Base-by-base conservation (phyloP, 139 green algal species). In the Picochlorum sp. region DNA sequence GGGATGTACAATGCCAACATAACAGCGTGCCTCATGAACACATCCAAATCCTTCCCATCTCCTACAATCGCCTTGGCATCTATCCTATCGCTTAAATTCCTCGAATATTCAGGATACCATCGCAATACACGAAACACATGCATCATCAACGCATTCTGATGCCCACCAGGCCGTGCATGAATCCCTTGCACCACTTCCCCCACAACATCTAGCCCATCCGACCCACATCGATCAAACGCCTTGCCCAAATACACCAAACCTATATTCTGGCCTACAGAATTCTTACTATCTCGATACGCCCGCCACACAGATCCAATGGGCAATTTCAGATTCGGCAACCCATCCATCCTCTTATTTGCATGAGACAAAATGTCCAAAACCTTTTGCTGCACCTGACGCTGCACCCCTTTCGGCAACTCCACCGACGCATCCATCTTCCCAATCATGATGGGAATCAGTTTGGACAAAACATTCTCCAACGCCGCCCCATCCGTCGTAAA, bases 341-440 rank as follows among this genome's bases (percentile, higher is more conserved):
- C 73, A 3, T 83, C 76, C 16, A 95, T 66, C 23, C 91, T 81
- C 45, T 95, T 96, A 80, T 97, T 97, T 28, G 92, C 79, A 70
- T 97, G 91, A 6, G 62, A 69, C 49, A 97, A 73, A 13, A 97
- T 87, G 66, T 92, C 82, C 56, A 97, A 59, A 54, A 96, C 81
- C 86, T 95, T 58, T 32, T 52, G 30, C 24, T 70, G 64, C 37
- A 72, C 64, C 14, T 20, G 21, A 1, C 32, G 44, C 21, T 11
- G 45, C 2, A 20, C 58, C 47, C 47, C n/a, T 54, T 54, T 54
- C 16, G 16, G 18, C n/a, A 26, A 4, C 6, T 26, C 16, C 6
- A 20, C 47, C 16, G 47, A 26, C 1, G 24, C 20, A 10, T 45
- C 54, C 18, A 87, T 64, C 38, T 75, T 73, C 2, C 37, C 46